These are phyloP conservation scores for Hyaloscypha bicolor DNA, from an alignment of 495 filamentous ascomycete species.

Conservation along the genomic window DNA sequence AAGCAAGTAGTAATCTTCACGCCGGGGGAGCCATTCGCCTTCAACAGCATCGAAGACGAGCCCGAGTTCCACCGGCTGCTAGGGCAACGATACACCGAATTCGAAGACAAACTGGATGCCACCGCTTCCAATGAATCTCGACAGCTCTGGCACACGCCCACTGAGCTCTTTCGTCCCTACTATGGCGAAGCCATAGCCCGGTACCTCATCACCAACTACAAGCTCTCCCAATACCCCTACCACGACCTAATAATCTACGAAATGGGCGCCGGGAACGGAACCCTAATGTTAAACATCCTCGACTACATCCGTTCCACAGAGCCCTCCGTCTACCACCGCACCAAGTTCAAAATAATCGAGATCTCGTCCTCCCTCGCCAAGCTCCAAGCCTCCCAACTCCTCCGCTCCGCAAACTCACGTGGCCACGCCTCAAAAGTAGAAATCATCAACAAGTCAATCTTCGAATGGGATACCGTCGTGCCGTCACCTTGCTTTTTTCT, in stretches of 20 bases:
- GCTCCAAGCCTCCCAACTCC: constrained; percentile 73
- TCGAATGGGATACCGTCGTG: constrained; percentile 86
- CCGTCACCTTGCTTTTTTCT: constrained; percentile 95
- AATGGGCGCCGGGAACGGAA: constrained; percentile 96
- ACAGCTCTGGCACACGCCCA: constrained; percentile 98
- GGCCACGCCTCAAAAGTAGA: constrained; percentile 87
- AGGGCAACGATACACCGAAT: constrained; percentile 78
- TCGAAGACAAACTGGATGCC: constrained; percentile 85
- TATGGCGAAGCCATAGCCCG: constrained; percentile 96
- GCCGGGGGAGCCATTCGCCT: constrained; percentile 90
- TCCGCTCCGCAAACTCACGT: constrained; percentile 59
- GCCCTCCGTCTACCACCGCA: constrained; percentile 90
- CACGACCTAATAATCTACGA: constrained; percentile 98
- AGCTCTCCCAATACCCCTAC: constrained; percentile 90
- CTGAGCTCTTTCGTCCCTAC: constrained; percentile 93
- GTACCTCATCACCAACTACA: constrained; percentile 94
- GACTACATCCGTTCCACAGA: constrained; percentile 93
- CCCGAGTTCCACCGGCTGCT: constrained; percentile 76
- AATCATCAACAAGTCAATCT: constrained; percentile 92
- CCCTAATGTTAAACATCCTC: constrained; percentile 95
- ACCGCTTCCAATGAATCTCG: constrained; percentile 68
- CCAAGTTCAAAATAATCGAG: constrained; percentile 93
- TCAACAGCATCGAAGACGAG: constrained; percentile 78
- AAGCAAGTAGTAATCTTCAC: constrained; percentile 97
- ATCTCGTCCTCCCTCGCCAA: constrained; percentile 80